phyloP scores from a whole-genome alignment of 306 rosid genomes.

The Ormosia emarginata region DNA sequence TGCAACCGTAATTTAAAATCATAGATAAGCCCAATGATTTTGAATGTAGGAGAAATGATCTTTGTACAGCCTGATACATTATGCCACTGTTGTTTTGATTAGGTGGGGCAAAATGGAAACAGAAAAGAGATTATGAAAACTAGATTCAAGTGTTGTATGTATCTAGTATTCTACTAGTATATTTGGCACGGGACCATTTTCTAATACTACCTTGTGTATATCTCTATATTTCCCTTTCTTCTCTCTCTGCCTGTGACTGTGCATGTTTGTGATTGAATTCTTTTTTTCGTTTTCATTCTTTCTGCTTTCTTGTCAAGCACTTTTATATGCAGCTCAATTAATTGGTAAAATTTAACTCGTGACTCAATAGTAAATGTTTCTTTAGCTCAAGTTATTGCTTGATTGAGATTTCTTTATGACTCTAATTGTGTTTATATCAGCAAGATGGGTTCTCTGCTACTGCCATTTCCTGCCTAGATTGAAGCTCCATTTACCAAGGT shows the following conservation, averaged over 20 bases:
- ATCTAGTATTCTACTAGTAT: neutral
- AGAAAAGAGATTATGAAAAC: neutral
- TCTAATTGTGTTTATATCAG: neutral
- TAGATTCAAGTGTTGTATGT: neutral
- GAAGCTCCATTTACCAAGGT: neutral
- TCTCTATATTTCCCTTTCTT: neutral
- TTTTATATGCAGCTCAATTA: neutral
- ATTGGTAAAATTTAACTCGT: neutral
- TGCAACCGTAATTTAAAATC: no score
- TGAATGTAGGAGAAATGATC: neutral
- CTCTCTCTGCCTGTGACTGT: neutral
- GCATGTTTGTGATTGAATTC: neutral
- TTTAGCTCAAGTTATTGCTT: neutral
- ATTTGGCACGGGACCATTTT: neutral
- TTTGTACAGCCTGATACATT: neutral
- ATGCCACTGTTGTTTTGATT: neutral
- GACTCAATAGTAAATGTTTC: neutral
- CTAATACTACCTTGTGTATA: neutral
- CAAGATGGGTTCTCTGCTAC: constrained; percentile 13
- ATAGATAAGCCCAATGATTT: no score
- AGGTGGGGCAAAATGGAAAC: neutral
- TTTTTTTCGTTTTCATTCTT: neutral
- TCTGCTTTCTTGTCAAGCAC: neutral
- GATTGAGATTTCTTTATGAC: neutral
- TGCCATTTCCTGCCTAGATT: neutral